Base-by-base conservation (phyloP, 2,329 filamentous ascomycete species). In the Monilinia vaccinii-corymbosi region DNA sequence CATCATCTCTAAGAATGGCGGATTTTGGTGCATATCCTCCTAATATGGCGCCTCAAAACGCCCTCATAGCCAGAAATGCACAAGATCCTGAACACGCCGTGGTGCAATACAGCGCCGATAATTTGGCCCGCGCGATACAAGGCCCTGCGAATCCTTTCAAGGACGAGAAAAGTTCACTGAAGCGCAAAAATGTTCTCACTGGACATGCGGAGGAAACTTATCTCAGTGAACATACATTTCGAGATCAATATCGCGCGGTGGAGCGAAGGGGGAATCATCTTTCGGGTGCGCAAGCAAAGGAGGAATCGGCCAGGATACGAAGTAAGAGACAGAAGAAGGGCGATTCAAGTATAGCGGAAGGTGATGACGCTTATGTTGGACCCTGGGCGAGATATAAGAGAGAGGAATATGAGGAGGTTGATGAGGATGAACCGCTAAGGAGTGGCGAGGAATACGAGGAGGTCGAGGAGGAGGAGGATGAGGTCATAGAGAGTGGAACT, bases 171-270 rank as follows among this genome's bases (percentile, higher is more conserved):
- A 81, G 77, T 52, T 74, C 75, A 1, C 72, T 85, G 61, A 93
- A 92, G 74, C 84, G 89, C 62, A 93, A 92, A 71, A 93, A 91
- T 63, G 80, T 92, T 1, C 80, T 89, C 13, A 97, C 94, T 0
- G 94, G 94, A 13, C 87, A 83, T 68, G 94, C 94, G 2, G 83
- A 94, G 67, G 93, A 99, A 74, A 91, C 89, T 0, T 89, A 84
- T 67, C 84, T 99, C 65, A 96, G 90, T 73, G 94, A 97, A 70
- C 84, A 93, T 64, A 91, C 89, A 0, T 99, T 99, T 72, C 85
- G 90, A 67, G 84, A 83, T 69, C 91, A 94, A 65, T 92, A 97
- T 72, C 87, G 91, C 60, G 91, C 91, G 1, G 82, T 94, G 62
- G 87, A 93, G 72, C 81, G 87, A 65, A 81, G 83, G 63, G 74